Conservation (phyloP, 495 filamentous ascomycete species). For the Achaetomiella virescens region DNA sequence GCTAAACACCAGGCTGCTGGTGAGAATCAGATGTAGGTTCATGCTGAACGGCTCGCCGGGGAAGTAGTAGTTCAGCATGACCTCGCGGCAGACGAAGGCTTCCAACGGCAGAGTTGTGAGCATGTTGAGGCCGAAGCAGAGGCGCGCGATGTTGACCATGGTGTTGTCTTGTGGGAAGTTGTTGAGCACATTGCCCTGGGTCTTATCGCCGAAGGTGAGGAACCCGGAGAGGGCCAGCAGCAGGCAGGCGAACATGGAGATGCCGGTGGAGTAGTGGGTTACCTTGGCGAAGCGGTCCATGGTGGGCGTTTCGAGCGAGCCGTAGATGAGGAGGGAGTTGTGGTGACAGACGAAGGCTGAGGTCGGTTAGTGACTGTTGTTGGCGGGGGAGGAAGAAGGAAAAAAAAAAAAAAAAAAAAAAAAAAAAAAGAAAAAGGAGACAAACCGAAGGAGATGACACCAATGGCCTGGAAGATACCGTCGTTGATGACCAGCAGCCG, state of each 20-base stretch:
- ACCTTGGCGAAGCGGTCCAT: slow-evolving; percentile 87
- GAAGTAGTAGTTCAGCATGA: slow-evolving; percentile 93
- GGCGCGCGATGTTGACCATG: slow-evolving; percentile 86
- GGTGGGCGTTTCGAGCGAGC: slow-evolving; percentile 87
- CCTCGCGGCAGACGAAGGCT: slow-evolving; percentile 93
- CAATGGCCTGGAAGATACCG: slow-evolving; percentile 90
- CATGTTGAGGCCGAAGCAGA: slow-evolving; percentile 98
- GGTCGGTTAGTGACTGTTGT: slow-evolving; percentile 24
- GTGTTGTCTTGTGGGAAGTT: slow-evolving; percentile 88
- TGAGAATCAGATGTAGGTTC: slow-evolving; percentile 80
- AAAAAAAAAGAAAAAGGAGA: background rate
- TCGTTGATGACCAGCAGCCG: slow-evolving; percentile 65
- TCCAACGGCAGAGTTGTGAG: slow-evolving; percentile 93
- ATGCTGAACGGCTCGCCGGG: slow-evolving; percentile 69
- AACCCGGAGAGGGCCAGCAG: slow-evolving; percentile 85
- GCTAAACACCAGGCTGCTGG: slow-evolving; percentile 66
- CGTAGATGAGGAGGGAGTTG: slow-evolving; percentile 95
- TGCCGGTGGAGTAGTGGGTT: slow-evolving; percentile 83
- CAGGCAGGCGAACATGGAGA: slow-evolving; percentile 85
- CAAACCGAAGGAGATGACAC: slow-evolving; percentile 94
- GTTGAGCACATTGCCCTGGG: slow-evolving; percentile 92
- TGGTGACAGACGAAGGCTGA: slow-evolving; percentile 89
- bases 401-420: background rate
- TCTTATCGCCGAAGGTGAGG: slow-evolving; percentile 85
- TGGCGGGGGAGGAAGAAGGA: too few relatives aligned